Evolutionary conservation across 768 basidiomycete genomes (phyloP), one percentile per base, ranked within the genome.

Genomic region (Gyrodon lividus): DNA sequence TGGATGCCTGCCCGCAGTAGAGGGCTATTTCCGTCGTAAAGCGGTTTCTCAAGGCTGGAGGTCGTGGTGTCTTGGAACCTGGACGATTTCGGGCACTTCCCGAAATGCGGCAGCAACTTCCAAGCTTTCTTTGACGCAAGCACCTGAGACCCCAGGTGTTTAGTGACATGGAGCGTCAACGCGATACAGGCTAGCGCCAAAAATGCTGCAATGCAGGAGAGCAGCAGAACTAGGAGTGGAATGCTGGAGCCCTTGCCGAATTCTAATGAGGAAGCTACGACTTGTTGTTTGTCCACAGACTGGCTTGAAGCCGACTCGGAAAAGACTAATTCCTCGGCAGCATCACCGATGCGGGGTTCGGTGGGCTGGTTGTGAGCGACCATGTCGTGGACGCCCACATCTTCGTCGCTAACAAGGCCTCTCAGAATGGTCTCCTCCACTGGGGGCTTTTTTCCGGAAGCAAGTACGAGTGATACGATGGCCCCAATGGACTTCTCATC

Each of bases 361-460:
- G 31, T 16, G 37, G 31, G 23, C 42, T 43, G 39, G 14, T 48
- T 8, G 16, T 43, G 20, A 14, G 34, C 13, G 19, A 35, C 17
- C 3, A 41, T 55, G 16, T 65, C 60, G 33, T 66, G 59, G 8
- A 62, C 47, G 19, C 63, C 59, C 16, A 57, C 35, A 23, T 68
- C 51, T 24, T 48, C 56, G 16, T 47, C 55, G 20, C 41, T 9
- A n/a, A 68, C 43, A 40, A 59, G 49, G 20, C 66, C 64, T 26
- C 62, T 67, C 19, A 62, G 48, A 31, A 51, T 55, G 46, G 58
- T 60, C 47, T 68, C 69, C 23, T 68, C 66, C 17, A 63, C 22
- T 48, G 53, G 16, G 48, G 54, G 38, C 23, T 55, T 42, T 47
- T 23, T 48, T 12, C 22, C 46, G n/a, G 46, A 31, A 0, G 31